Conservation (phyloP, 2,329 filamentous ascomycete species). For the Akanthomyces uredinophilus region DNA sequence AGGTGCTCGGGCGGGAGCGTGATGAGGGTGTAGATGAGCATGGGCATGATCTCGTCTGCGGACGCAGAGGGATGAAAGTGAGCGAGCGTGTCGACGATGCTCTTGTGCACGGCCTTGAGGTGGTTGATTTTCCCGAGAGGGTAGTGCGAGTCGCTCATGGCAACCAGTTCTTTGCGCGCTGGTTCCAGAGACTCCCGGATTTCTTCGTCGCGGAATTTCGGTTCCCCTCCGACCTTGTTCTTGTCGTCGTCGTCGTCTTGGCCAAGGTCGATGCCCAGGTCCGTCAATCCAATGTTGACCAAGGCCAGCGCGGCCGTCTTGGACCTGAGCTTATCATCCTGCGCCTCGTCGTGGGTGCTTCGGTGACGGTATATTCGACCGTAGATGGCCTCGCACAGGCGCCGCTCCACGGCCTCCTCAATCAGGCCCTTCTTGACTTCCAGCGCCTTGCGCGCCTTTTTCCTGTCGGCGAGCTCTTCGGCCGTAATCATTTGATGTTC, state of each 20-base stretch:
- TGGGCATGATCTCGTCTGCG: constrained; percentile 93
- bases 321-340: constrained; percentile 90
- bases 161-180: constrained; percentile 63
- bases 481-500: constrained; percentile 86
- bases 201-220: constrained; percentile 45
- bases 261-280: constrained; percentile 74
- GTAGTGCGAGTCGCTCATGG: constrained; percentile 83
- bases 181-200: constrained; percentile 67
- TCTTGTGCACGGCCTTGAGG: constrained; percentile 83
- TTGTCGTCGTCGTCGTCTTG: constrained; percentile 46
- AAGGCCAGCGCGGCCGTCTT: constrained; percentile 85
- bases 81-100: constrained; percentile 80
- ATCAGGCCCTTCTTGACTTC: constrained; percentile 72
- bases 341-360: constrained; percentile 86
- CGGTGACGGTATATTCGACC: constrained; percentile 85
- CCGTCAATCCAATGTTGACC: constrained; percentile 84
- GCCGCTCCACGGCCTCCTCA: constrained; percentile 87
- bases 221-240: constrained; percentile 37
- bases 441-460: constrained; percentile 69
- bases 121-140: constrained; percentile 88
- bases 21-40: constrained; percentile 92
- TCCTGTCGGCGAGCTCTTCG: constrained; percentile 74
- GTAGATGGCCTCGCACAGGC: constrained; percentile 81
- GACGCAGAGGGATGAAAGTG: constrained; percentile 74
- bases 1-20: constrained; percentile 81